Evolutionary conservation across 306 rosid genomes (phyloP).

Genomic region (Gynostemma pentaphyllum): DNA sequence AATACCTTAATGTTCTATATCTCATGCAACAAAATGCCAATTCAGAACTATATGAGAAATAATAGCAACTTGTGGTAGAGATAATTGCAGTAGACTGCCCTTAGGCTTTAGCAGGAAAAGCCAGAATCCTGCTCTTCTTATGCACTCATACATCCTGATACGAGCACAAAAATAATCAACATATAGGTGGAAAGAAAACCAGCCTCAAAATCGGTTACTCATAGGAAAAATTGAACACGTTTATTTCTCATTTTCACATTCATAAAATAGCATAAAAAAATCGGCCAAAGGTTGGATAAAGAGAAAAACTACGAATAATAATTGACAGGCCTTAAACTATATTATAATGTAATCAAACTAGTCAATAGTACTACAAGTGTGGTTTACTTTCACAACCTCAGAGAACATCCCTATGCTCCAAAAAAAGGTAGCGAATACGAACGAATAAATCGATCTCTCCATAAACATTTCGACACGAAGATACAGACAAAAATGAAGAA

Average conservation of each 20-base stretch:
- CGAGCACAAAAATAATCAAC: background rate
- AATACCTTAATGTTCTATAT: background rate
- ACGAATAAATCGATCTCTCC: background rate
- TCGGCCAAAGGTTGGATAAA: background rate
- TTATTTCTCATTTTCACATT: background rate
- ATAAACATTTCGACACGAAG: background rate
- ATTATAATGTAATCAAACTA: too few relatives aligned
- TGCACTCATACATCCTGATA: background rate
- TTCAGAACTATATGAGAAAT: background rate
- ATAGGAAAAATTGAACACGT: background rate
- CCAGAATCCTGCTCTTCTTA: background rate
- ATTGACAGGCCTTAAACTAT: too few relatives aligned
- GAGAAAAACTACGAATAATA: background rate
- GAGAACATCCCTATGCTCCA: background rate
- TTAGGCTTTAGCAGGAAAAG: background rate
- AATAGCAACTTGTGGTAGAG: background rate
- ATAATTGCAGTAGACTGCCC: background rate
- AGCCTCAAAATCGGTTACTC: background rate
- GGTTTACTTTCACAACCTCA: background rate
- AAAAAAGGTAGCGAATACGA: background rate
- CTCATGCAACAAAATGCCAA: background rate
- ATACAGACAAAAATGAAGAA: conserved; percentile 1
- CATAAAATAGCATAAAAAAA: background rate
- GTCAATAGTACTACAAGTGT: background rate
- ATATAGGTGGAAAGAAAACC: too few relatives aligned